Percentiles rank a stretch among this genome's conserved stretches.
phyloP scores from a whole-genome alignment of 2,329 filamentous ascomycete species.

The Fusarium metavorans region DNA sequence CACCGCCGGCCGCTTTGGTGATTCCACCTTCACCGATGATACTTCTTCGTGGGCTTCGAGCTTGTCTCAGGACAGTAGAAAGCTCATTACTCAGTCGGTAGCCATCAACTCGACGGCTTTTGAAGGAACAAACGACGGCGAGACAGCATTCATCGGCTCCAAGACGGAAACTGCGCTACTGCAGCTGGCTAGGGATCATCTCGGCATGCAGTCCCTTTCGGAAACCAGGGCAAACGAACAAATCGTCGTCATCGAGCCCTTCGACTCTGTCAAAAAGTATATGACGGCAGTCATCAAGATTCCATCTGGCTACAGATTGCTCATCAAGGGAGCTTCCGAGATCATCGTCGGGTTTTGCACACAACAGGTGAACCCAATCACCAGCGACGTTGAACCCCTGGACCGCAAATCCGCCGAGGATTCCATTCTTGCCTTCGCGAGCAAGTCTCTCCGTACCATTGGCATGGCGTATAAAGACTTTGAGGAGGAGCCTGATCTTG shows the following conservation, averaged over 20 bases:
- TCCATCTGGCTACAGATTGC: slow-evolving; percentile 56
- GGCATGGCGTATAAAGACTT: slow-evolving; percentile 79
- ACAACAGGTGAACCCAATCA: slow-evolving; percentile 39
- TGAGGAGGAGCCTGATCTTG: slow-evolving; percentile 69
- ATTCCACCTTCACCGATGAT: slow-evolving; percentile 29
- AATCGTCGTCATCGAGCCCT: slow-evolving; percentile 62
- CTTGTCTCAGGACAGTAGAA: slow-evolving; percentile 44
- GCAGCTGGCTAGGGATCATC: slow-evolving; percentile 59
- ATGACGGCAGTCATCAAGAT: slow-evolving; percentile 66
- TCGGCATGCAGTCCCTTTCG: slow-evolving; percentile 60
- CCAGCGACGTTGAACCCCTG: not conserved
- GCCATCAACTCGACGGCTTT: slow-evolving; percentile 70
- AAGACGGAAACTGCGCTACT: slow-evolving; percentile 68
- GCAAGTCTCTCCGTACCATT: slow-evolving; percentile 78
- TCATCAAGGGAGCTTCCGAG: slow-evolving; percentile 68
- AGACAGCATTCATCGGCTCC: slow-evolving; percentile 61
- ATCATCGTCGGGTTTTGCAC: slow-evolving; percentile 60
- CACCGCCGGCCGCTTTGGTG: slow-evolving; percentile 36
- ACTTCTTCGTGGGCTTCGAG: slow-evolving; percentile 3
- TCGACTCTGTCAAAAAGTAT: slow-evolving; percentile 64
- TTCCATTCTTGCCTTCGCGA: slow-evolving; percentile 70
- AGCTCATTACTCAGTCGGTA: slow-evolving; percentile 56
- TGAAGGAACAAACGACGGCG: slow-evolving; percentile 60
- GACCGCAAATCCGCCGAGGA: slow-evolving; percentile 56
- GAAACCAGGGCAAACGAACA: slow-evolving; percentile 59